phyloP scores from a whole-genome alignment of 306 rosid species.

The Medicago ruthenica region DNA sequence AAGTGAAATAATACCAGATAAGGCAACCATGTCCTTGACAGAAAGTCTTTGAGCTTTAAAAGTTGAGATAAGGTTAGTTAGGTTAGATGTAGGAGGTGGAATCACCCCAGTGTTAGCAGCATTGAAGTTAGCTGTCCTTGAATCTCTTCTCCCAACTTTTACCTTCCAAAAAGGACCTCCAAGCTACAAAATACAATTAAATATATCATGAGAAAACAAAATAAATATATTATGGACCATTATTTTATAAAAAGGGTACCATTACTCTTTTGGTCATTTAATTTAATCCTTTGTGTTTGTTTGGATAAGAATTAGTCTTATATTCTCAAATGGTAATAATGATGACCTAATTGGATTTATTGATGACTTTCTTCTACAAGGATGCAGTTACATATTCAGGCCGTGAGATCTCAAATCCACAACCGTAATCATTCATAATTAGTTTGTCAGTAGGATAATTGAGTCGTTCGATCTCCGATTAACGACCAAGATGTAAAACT shows the following conservation, averaged over 20 bases:
- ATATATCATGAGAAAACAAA: background rate
- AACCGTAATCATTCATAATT: no score
- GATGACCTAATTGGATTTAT: no score
- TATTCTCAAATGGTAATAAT: no score
- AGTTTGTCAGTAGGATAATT: no score
- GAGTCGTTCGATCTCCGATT: no score
- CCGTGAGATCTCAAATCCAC: no score
- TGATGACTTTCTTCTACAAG: no score
- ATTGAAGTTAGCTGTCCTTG: slow-evolving; percentile 61
- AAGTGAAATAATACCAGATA: slow-evolving; percentile 65
- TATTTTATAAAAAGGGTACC: no score
- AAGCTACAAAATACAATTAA: slow-evolving; percentile 47
- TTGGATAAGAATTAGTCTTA: no score
- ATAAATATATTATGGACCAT: background rate
- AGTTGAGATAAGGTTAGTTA: slow-evolving; percentile 49
- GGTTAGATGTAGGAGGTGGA: slow-evolving; percentile 64
- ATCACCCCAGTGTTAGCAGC: slow-evolving; percentile 68
- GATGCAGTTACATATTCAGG: no score
- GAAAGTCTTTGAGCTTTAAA: slow-evolving; percentile 67
- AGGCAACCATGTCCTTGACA: slow-evolving; percentile 72
- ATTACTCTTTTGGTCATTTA: background rate
- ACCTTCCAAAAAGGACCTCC: slow-evolving; percentile 89
- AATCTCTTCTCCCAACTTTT: slow-evolving; percentile 87
- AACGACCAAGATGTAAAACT: no score
- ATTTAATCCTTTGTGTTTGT: no score